Conservation (phyloP, 441 rosid species). For the Aleurites moluccanus region DNA sequence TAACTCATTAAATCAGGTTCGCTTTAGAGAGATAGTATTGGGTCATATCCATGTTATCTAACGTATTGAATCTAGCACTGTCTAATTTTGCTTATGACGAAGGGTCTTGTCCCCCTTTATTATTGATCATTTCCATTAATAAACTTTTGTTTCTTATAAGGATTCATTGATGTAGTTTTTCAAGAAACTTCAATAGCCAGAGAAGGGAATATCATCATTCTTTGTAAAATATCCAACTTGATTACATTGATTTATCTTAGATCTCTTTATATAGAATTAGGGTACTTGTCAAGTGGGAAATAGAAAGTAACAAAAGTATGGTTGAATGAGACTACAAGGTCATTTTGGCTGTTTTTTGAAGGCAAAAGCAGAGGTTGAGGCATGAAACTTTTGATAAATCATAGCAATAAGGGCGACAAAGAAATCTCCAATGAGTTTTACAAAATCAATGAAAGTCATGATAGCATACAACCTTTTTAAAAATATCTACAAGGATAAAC, state of each 20-base stretch:
- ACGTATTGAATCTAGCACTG: not conserved
- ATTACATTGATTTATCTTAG: not conserved
- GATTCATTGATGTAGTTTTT: not conserved
- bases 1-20: constrained; percentile 88
- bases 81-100: not conserved
- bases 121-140: not conserved
- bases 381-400: not conserved
- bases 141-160: not conserved
- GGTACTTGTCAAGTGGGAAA: not conserved
- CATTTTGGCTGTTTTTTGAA: not conserved
- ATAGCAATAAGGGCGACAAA: no score
- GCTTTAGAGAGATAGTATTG: not conserved
- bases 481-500: not conserved
- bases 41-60: not conserved
- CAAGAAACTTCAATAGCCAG: not conserved
- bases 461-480: not conserved
- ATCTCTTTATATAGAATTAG: not conserved
- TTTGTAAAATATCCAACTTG: not conserved
- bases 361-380: not conserved
- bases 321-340: not conserved
- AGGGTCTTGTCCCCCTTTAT: not conserved
- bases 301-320: not conserved
- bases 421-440: not conserved
- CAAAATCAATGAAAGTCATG: not conserved
- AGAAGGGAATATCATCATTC: not conserved